phyloP scores from a whole-genome alignment of 139 green algal genomes.

The Choricystis sp. region DNA sequence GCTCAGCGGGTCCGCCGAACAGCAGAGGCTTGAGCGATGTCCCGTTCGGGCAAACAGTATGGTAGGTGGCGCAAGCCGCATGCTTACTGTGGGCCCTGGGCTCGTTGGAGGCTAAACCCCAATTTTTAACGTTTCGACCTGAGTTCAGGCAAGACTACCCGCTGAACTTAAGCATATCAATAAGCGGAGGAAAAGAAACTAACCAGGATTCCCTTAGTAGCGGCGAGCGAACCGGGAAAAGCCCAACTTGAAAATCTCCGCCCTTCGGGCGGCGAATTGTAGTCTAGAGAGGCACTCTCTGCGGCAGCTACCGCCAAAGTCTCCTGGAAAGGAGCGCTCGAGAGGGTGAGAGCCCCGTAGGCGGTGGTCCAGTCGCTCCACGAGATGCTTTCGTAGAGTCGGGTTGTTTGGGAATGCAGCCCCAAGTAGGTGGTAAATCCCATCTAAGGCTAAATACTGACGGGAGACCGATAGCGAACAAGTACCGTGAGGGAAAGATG shows the following conservation, averaged over 20 bases:
- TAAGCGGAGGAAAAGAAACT: slow-evolving; percentile 92
- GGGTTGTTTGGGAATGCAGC: slow-evolving; percentile 85
- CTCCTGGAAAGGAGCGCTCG: slow-evolving; percentile 54
- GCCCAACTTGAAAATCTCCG: slow-evolving; percentile 68
- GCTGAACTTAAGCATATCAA: slow-evolving; percentile 89
- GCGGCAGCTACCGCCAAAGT: slow-evolving; percentile 39
- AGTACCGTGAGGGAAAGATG: slow-evolving; percentile 93
- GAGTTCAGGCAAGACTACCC: slow-evolving; percentile 66
- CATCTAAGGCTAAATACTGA: slow-evolving; percentile 87
- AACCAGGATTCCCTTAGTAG: slow-evolving; percentile 87
- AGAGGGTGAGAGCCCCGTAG: slow-evolving; percentile 80
- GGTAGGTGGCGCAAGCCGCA: slow-evolving; percentile 16
- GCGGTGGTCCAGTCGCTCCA: slow-evolving; percentile 32
- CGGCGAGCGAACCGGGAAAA: slow-evolving; percentile 74
- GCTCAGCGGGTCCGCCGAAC: slow-evolving; percentile 23
- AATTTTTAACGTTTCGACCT: slow-evolving; percentile 32
- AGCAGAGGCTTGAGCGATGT: slow-evolving; percentile 17
- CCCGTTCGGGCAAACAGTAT: slow-evolving; percentile 4
- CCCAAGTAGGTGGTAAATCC: slow-evolving; percentile 82
- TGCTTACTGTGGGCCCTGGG: slow-evolving; percentile 9
- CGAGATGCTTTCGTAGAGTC: slow-evolving; percentile 66
- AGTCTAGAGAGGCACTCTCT: slow-evolving; percentile 59
- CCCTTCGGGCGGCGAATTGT: slow-evolving; percentile 45
- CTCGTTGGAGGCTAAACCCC: slow-evolving; percentile 10
- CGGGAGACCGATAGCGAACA: slow-evolving; percentile 89